Evolutionary conservation across 73 alveolate genomes (phyloP), one percentile per base, ranked within the genome.

Genomic region (Diophrys sp.): DNA sequence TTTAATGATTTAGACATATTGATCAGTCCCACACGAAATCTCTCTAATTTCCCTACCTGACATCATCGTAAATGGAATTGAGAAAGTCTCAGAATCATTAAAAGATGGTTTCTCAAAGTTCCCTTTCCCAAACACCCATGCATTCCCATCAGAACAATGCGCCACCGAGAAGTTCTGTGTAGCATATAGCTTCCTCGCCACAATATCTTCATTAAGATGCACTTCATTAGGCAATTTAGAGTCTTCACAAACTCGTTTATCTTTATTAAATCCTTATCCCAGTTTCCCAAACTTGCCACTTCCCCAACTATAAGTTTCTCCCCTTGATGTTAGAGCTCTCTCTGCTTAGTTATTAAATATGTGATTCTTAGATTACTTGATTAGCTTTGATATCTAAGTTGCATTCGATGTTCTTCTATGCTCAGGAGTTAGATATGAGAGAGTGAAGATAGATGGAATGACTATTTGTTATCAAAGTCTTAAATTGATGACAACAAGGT

Each of bases 11-110:
- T n/a, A n/a, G n/a, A n/a, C n/a, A n/a, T n/a, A n/a, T n/a, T n/a
- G n/a, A n/a, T n/a, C 90, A 56, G 93, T 88, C 23, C 99, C 99
- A 87, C 99, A 95, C 11, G 98, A 89, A 0, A 96, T 91, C 68
- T 77, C 83, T 71, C 78, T 89, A 26, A 96, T 95, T 53, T 82
- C 56, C 44, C 33, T 74, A 29, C 75, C 90, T 24, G 33, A 75
- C 31, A 82, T 30, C 67, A 82, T 74, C 8, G 90, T 81, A 29
- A 57, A 82, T 14, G 90, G 90, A 23, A 73, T 31, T 14, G 90
- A 82, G 56, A 72, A 82, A 24, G 54, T 84, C 62, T 73, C 77
- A 67, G 2, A 74, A 33, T 82, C 90, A 56, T 70, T 82, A 67
- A 66, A 75, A 25, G 75, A 72, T 1, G 81, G 80, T 33, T 82